A percentile compares a stretch with the other conserved stretches of the same genome.
These are phyloP conservation scores for Paulownia fortunei DNA, from an alignment of 257 asterid species.

Conservation along the genomic window DNA sequence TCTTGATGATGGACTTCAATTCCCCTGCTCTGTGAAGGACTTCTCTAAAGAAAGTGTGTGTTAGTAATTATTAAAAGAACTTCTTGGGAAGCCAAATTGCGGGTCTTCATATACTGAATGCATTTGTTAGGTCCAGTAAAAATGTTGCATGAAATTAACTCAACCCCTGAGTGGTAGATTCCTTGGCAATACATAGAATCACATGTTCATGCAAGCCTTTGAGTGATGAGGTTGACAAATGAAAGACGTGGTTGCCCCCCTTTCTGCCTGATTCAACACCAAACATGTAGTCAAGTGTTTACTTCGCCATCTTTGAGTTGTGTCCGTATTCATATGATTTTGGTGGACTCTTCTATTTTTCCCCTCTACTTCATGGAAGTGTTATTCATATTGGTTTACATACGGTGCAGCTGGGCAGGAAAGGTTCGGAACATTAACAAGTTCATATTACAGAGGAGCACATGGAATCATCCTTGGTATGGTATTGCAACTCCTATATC, in stretches of 20 bases:
- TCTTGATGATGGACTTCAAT: background rate
- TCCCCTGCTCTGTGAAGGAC: background rate
- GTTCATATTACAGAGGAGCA: constrained; percentile 89
- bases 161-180: background rate
- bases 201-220: background rate
- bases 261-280: background rate
- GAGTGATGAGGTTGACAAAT: background rate
- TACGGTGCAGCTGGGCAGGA: constrained; percentile 85
- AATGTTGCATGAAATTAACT: background rate
- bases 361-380: background rate
- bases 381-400: background rate
- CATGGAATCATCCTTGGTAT: constrained; percentile 88
- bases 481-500: background rate
- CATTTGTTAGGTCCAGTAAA: background rate
- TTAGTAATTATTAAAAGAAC: background rate
- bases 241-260: background rate
- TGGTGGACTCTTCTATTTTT: background rate
- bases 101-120: background rate
- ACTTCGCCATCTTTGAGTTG: background rate
- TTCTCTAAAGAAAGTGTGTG: background rate
- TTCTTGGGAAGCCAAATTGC: background rate
- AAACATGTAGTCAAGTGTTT: background rate
- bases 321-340: background rate
- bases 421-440: constrained; percentile 74
- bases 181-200: too few species aligned